Conservation (phyloP, 495 filamentous ascomycete genomes). For the Penicillium alfredii region DNA sequence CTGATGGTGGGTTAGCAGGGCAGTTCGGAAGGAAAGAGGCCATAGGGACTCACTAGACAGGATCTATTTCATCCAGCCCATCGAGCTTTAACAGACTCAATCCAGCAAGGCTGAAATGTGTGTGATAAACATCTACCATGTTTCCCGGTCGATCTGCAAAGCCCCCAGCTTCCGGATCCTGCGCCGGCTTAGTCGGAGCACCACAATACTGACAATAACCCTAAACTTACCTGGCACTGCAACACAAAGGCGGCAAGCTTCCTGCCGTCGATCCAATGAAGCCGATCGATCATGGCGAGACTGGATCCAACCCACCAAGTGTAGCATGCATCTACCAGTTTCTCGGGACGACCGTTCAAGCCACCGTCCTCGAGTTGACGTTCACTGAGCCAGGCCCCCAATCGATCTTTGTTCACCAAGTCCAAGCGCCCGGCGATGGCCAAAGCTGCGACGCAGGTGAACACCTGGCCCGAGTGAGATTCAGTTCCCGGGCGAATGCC, state of each 20-base stretch:
- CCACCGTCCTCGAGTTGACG: constrained; percentile 82
- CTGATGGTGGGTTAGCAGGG: constrained; percentile 25
- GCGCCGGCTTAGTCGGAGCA: constrained; percentile 5
- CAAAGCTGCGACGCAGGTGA: constrained; percentile 88
- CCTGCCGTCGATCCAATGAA: constrained; percentile 84
- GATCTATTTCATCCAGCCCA: constrained; percentile 75
- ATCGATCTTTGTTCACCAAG: constrained; percentile 70
- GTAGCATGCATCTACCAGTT: constrained; percentile 94
- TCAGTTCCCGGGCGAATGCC: constrained; percentile 84
- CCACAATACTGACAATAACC: background rate
- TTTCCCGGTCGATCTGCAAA: constrained; percentile 86
- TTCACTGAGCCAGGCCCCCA: constrained; percentile 90
- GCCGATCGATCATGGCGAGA: constrained; percentile 77
- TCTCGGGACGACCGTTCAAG: constrained; percentile 90
- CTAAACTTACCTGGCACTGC: constrained; percentile 58
- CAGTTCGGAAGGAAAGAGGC: background rate
- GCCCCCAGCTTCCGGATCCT: constrained; percentile 80
- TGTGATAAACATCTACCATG: constrained; percentile 98
- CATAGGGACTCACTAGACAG: constrained; percentile 67
- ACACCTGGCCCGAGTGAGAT: constrained; percentile 88
- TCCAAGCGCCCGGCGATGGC: constrained; percentile 77
- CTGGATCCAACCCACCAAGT: constrained; percentile 96
- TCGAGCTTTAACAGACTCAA: constrained; percentile 74
- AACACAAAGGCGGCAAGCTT: constrained; percentile 78
- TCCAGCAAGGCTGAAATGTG: constrained; percentile 80